Evolutionary conservation across 257 asterid species (phyloP), one percentile per base, ranked within the genome.

Genomic region (Phtheirospermum japonicum): DNA sequence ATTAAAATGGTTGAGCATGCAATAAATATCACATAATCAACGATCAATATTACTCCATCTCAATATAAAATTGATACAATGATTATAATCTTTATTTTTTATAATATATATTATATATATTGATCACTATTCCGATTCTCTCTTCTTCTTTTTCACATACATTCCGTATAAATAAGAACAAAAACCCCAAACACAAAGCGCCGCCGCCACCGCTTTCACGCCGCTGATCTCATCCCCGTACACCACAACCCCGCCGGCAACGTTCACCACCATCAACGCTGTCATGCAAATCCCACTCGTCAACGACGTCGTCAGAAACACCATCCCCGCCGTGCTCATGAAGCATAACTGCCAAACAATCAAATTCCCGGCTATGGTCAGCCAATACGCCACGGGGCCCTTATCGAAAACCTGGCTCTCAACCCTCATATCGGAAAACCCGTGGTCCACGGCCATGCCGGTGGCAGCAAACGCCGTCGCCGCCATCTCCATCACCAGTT

Each of bases 251-350:
- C 96, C 96, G 0, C 76, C 82, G 3, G 74, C n/a, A 0, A 89
- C 87, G 17, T 89, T 89, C 16, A 73, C 55, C 0, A 74, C 83
- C 81, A 79, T 19, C 37, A 89, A 55, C 51, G 95, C 94, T 63
- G 95, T 86, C 91, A 75, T 77, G 82, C 95, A 86, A 0, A 82
- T 71, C 72, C 91, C 91, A 0, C 97, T 79, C 0, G 86, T 86
- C 65, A 89, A 39, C 48, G 94, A 84, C 66, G 94, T 75, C 45
- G 91, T 89, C 68, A 89, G 12, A 61, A 89, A 86, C 54, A 89
- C 84, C 85, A 89, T 77, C 1, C 91, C 97, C 0, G 95, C 94
- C 0, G 91, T 89, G 10, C 97, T 94, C 83, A 86, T 20, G 71
- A 89, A 89, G 59, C 82, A 71, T 2, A 89, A 12, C 74, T 86